Evolutionary conservation across 371 early-diverging fungal genomes (phyloP), one percentile per base, ranked within the genome.

Genomic region (Rhizopus delemar): DNA sequence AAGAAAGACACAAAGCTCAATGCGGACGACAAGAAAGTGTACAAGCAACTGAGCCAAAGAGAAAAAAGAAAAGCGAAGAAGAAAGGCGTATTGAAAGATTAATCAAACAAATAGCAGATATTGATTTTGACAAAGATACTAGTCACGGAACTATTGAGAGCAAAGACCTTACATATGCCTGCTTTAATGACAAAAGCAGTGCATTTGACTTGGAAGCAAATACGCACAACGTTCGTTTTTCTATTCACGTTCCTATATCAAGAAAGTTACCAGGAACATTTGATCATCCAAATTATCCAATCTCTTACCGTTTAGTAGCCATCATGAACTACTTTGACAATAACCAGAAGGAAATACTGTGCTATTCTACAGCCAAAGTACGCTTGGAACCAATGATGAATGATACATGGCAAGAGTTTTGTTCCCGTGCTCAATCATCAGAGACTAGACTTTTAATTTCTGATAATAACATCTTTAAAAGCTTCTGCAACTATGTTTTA

Each of bases 241-340:
- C 62, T 13, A 51, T 62, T n/a, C 51, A 41, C 31, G 41, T 51
- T n/a, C 56, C 62, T 3, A 51, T 43, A 1, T 50, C 51, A 11
- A 38, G 33, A 4, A 49, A 50, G 29, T 16, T 62, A n/a, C 41
- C 56, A 29, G 51, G 56, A 4, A 51, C 51, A 8, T 56, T 62
- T 50, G 62, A 62, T 12, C 62, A 62, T 31, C 56, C 62, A 3
- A 39, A 62, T 31, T 62, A 43, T 12, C 62, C 62, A 35, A 51
- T 62, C 22, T 8, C 51, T 1, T 56, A 62, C 43, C 50, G 56
- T 12, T 22, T 62, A 12, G 51, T 56, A 2, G 50, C 31, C 12
- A 32, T 62, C 8, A 62, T 62, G 62, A 50, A 46, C 22, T 62
- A 31, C 11, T n/a, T 15, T 13, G 16, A 34, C 4, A 5, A 28